These are phyloP conservation scores for Yarrowia sp. DNA, from an alignment of 805 yeast species.

Conservation along the genomic window DNA sequence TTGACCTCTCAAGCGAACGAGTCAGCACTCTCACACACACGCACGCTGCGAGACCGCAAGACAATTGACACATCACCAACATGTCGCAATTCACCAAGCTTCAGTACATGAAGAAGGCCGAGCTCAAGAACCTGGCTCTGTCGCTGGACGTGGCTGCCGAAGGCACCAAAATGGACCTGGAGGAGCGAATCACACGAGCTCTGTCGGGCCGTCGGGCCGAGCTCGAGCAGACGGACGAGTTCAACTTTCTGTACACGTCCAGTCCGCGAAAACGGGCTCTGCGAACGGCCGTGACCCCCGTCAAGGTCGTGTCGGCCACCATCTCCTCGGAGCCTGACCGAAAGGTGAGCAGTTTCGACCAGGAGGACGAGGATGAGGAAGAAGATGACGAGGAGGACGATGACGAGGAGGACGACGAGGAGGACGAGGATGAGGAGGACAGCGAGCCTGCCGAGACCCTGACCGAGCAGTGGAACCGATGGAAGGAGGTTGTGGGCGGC, in stretches of 20 bases:
- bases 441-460: conserved; percentile 41
- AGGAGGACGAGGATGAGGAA: conserved; percentile 33
- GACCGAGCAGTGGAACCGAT: conserved; percentile 43
- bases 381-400: conserved; percentile 41
- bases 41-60: too few relatives aligned
- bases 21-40: too few relatives aligned
- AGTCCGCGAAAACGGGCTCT: conserved; percentile 32
- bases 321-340: not conserved
- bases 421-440: conserved; percentile 43
- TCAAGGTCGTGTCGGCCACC: not conserved
- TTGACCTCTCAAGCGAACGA: too few relatives aligned
- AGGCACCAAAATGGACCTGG: conserved; percentile 48
- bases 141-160: conserved; percentile 49
- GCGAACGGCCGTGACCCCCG: not conserved
- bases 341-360: conserved; percentile 34
- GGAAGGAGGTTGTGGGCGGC: conserved; percentile 45
- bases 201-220: conserved; percentile 39
- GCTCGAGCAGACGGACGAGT: conserved; percentile 20
- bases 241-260: conserved; percentile 40
- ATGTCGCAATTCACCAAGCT: conserved; percentile 31
- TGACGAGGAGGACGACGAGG: conserved; percentile 43
- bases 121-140: conserved; percentile 51
- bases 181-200: conserved; percentile 44
- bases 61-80: too few relatives aligned
- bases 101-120: conserved; percentile 48